Percentiles rank a stretch among this genome's conserved stretches.
phyloP scores from a whole-genome alignment of 768 basidiomycete genomes.

The Suillus spraguei region DNA sequence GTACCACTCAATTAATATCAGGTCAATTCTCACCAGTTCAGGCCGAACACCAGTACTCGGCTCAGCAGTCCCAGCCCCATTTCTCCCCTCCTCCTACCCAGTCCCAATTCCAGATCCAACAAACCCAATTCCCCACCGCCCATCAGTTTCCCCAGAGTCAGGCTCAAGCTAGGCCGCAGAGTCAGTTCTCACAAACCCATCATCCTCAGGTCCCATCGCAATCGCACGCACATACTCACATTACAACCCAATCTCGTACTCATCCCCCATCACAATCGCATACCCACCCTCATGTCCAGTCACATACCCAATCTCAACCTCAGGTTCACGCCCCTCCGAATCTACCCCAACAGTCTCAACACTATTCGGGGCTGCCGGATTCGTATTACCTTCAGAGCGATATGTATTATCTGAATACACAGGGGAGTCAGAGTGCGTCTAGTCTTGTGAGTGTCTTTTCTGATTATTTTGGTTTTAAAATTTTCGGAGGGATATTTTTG shows the following conservation, averaged over 20 bases:
- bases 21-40: neutral
- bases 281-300: neutral
- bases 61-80: neutral
- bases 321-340: neutral
- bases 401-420: constrained; percentile 17
- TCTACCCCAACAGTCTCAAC: neutral
- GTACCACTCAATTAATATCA: constrained; percentile 17
- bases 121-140: constrained; percentile 13
- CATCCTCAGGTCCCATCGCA: constrained; percentile 11
- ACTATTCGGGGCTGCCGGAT: neutral
- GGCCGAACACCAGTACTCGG: neutral
- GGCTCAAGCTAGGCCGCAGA: constrained; percentile 8
- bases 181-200: constrained; percentile 6
- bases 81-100: neutral
- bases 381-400: neutral
- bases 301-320: constrained; percentile 4
- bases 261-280: constrained; percentile 12
- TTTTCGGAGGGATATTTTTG: neutral
- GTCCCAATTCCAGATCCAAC: constrained; percentile 10
- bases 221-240: neutral
- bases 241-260: neutral
- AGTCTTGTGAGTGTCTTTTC: constrained; percentile 26
- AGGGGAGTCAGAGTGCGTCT: constrained; percentile 22
- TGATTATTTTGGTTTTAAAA: neutral
- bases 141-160: constrained; percentile 32